Base-by-base conservation (phyloP, 371 early-diverging fungal genomes). In the Synchytrium microbalum region DNA sequence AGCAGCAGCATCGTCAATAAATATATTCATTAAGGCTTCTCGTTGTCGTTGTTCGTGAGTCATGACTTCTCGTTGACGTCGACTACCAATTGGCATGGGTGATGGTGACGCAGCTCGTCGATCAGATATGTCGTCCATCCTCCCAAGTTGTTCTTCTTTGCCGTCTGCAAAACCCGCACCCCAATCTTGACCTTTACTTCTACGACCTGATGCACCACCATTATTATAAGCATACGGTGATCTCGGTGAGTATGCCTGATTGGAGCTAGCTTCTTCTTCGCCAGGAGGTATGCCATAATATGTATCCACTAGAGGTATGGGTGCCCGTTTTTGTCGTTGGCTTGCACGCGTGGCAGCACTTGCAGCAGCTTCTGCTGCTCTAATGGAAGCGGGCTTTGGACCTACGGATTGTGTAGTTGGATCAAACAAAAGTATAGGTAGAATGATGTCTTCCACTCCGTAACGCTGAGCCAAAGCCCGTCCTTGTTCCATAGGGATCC, bases 401-500 rank as follows among this genome's bases (percentile, higher is more conserved):
- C 13, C 56, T 24, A 29, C 24, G 13, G 56, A 13, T 24, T 56
- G 13, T 13, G 8, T 56, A 13, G 24, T 29, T 26, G 56, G 56
- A 56, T 56, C 56, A 56, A 56, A 65, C 32, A 66, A 62, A 13
- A 74, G 63, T 28, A 71, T 63, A 32, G 74, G 64, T 1, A 32
- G 59, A n/a, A 69, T 32, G 33, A 51, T 32, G 1, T 69, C 68
- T 8, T 33, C 67, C 1, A 74, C 66, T 8, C 69, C 67, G 52
- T 71, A 75, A 54, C 75, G 63, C 24, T 27, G 26, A 3, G 75
- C 75, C 19, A 75, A 33, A 23, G 61, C 59, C 55, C 61, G n/a
- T 19, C 73, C 75, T 24, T 65, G 64, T 16, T 71, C 64, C 51
- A 67, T 54, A 26, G 77, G 72, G 64, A 73, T 68, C 77, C 77